These are phyloP conservation scores for Pseudogymnoascus sp. DNA, from an alignment of 2,329 filamentous ascomycete genomes.

Conservation along the genomic window DNA sequence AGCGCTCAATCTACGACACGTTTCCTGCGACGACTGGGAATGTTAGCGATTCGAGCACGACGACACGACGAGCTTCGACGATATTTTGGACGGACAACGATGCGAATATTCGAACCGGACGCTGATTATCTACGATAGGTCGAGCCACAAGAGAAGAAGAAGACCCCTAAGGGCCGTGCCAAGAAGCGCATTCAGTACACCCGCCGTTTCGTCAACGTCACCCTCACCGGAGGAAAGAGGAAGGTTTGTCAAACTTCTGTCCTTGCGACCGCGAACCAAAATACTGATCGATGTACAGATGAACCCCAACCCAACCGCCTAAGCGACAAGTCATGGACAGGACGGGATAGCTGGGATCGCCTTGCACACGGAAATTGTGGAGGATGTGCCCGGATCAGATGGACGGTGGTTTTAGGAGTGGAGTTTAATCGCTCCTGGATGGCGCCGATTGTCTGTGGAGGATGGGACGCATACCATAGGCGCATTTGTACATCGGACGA, in stretches of 20 bases:
- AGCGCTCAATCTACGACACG: not conserved
- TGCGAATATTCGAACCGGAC: constrained; percentile 17
- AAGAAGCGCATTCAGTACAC: constrained; percentile 97
- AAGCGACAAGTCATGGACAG: constrained; percentile 31
- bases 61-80: not conserved
- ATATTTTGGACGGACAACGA: not conserved
- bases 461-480: constrained; percentile 28
- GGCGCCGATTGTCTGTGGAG: constrained; percentile 23
- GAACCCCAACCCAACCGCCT: constrained; percentile 78
- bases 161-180: constrained; percentile 92
- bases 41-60: constrained; percentile 2
- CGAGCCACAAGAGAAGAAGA: constrained; percentile 90
- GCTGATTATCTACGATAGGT: constrained; percentile 46
- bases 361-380: constrained; percentile 16
- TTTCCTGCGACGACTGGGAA: not conserved
- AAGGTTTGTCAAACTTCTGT: constrained; percentile 56
- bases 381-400: constrained; percentile 24
- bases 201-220: constrained; percentile 96
- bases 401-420: constrained; percentile 23
- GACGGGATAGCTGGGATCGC: constrained; percentile 15
- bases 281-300: constrained; percentile 44
- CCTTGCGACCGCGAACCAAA: constrained; percentile 12
- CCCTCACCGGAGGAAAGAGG: constrained; percentile 94
- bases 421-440: constrained; percentile 21
- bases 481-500: constrained; percentile 27